phyloP scores from a whole-genome alignment of 2,329 filamentous ascomycete species.

The Monosporascus ibericus region DNA sequence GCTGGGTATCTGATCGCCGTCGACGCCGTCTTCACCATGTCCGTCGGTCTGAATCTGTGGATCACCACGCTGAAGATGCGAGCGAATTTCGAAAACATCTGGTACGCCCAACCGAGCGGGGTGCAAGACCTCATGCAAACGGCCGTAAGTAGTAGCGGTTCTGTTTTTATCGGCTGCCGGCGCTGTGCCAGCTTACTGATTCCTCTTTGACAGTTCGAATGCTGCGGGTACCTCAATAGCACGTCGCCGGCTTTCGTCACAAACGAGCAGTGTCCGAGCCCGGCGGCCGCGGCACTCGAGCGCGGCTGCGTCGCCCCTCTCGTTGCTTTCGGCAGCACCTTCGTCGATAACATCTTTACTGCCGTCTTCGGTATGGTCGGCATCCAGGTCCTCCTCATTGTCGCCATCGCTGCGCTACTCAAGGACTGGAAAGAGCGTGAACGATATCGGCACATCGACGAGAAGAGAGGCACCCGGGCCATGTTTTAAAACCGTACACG shows the following conservation, averaged over 20 bases:
- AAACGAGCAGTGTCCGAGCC: constrained; percentile 61
- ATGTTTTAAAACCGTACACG: constrained; percentile 34
- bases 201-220: constrained; percentile 55
- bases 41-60: constrained; percentile 64
- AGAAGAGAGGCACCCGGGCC: constrained; percentile 58
- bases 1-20: constrained; percentile 59
- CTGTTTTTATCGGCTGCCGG: not conserved
- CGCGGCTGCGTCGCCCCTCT: constrained; percentile 65
- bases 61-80: constrained; percentile 65
- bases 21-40: constrained; percentile 57
- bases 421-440: constrained; percentile 77
- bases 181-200: constrained; percentile 15
- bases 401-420: constrained; percentile 68
- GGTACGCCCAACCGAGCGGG: constrained; percentile 47
- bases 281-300: constrained; percentile 63
- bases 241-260: constrained; percentile 66
- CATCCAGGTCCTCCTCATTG: constrained; percentile 60
- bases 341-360: constrained; percentile 73
- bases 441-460: constrained; percentile 73
- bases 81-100: constrained; percentile 54
- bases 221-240: constrained; percentile 74
- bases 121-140: constrained; percentile 67
- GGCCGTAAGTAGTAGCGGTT: constrained; percentile 41
- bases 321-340: constrained; percentile 61
- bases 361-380: constrained; percentile 73